Conservation (phyloP, 2,329 filamentous ascomycete species). For the Zasmidium angulare region DNA sequence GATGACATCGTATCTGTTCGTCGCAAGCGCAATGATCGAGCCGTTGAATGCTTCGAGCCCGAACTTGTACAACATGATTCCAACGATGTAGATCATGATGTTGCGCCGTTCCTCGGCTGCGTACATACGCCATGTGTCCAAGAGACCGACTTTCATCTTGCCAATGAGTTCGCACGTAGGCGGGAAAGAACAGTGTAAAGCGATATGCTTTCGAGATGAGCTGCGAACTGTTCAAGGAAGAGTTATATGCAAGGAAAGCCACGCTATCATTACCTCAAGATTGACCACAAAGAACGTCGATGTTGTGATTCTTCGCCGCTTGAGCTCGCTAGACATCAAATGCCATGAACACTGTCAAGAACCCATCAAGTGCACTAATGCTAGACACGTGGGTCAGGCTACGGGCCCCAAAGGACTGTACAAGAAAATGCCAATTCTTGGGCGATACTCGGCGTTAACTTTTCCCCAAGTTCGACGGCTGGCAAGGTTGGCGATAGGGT, state of each 20-base stretch:
- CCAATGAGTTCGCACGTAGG: not conserved
- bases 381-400: not conserved
- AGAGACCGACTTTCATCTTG: slow-evolving; percentile 1
- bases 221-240: not conserved
- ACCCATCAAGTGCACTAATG: not conserved
- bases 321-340: not conserved
- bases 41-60: slow-evolving; percentile 13
- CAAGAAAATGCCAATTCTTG: not conserved
- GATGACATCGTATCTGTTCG: slow-evolving; percentile 6
- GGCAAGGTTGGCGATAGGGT: not conserved
- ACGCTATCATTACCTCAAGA: not conserved
- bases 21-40: slow-evolving; percentile 10
- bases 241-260: not conserved
- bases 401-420: not conserved
- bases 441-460: not conserved
- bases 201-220: not conserved
- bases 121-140: slow-evolving; percentile 11
- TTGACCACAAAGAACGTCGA: not conserved
- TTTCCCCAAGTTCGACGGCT: not conserved
- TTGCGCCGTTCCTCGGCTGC: slow-evolving; percentile 5
- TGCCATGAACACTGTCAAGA: not conserved
- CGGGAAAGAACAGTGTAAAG: not conserved
- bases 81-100: slow-evolving; percentile 9
- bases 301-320: not conserved
- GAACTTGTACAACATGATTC: slow-evolving; percentile 13